Conservation (phyloP, 2,329 filamentous ascomycete species). For the Aspergillus calidoustus region DNA sequence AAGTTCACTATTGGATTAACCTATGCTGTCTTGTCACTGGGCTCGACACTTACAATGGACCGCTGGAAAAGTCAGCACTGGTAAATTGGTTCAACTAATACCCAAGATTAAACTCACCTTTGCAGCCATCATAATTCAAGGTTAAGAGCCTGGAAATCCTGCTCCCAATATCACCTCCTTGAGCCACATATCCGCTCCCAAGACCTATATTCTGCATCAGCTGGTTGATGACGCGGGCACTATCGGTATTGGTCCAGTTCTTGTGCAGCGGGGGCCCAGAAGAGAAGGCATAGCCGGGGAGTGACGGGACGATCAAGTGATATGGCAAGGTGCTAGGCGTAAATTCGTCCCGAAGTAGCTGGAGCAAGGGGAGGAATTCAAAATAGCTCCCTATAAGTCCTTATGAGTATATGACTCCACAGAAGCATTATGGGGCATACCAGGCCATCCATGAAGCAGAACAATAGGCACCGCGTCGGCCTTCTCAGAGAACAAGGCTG, state of each 20-base stretch:
- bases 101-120: conserved; percentile 25
- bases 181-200: conserved; percentile 36
- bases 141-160: conserved; percentile 31
- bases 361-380: conserved; percentile 38
- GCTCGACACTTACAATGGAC: conserved; percentile 33
- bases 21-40: background rate
- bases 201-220: conserved; percentile 38
- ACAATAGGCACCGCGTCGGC: conserved; percentile 53
- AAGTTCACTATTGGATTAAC: conserved; percentile 32
- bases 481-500: conserved; percentile 54
- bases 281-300: conserved; percentile 39
- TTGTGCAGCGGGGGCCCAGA: conserved; percentile 37
- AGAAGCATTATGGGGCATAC: conserved; percentile 17
- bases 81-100: background rate
- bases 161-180: conserved; percentile 41
- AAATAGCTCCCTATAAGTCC: conserved; percentile 35
- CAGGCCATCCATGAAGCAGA: conserved; percentile 48
- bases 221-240: conserved; percentile 35
- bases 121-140: conserved; percentile 36
- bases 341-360: conserved; percentile 32
- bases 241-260: conserved; percentile 31
- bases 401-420: background rate
- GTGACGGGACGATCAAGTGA: conserved; percentile 38
- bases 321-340: conserved; percentile 34
- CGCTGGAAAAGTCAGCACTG: conserved; percentile 25